phyloP scores from a whole-genome alignment of 2,329 filamentous ascomycete genomes.

The Phoma sp. region DNA sequence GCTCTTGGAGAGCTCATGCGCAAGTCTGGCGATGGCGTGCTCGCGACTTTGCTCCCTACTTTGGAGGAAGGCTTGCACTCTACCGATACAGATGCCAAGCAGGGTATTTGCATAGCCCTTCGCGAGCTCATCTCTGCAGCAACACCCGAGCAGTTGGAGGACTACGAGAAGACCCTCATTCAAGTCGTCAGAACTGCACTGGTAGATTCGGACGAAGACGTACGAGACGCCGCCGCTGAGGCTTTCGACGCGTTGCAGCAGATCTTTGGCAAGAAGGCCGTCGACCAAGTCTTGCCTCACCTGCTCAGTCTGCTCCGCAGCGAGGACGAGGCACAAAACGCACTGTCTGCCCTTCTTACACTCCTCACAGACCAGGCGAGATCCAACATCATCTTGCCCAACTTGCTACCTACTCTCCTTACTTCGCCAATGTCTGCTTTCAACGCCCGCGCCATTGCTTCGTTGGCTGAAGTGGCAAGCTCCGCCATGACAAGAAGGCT shows the following conservation, averaged over 20 bases:
- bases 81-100: conserved; percentile 88
- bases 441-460: conserved; percentile 92
- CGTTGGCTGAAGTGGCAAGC: conserved; percentile 88
- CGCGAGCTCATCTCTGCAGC: conserved; percentile 92
- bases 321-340: conserved; percentile 87
- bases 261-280: conserved; percentile 89
- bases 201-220: conserved; percentile 86
- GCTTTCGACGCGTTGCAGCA: conserved; percentile 95
- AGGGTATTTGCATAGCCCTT: conserved; percentile 96
- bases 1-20: conserved; percentile 95
- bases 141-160: conserved; percentile 84
- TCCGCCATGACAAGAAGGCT: conserved; percentile 88
- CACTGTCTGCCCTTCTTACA: conserved; percentile 88
- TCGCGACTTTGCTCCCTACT: conserved; percentile 85
- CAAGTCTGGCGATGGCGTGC: conserved; percentile 92
- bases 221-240: conserved; percentile 93
- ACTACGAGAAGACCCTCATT: conserved; percentile 93
- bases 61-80: conserved; percentile 91
- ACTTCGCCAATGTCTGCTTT: conserved; percentile 90
- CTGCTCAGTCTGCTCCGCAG: conserved; percentile 87
- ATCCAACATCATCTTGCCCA: conserved; percentile 95
- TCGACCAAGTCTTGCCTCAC: conserved; percentile 93
- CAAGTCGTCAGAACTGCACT: conserved; percentile 92
- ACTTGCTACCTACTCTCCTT: conserved; percentile 91
- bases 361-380: conserved; percentile 91